Conservation (phyloP, 495 filamentous ascomycete genomes). For the Haplographium delicatum region DNA sequence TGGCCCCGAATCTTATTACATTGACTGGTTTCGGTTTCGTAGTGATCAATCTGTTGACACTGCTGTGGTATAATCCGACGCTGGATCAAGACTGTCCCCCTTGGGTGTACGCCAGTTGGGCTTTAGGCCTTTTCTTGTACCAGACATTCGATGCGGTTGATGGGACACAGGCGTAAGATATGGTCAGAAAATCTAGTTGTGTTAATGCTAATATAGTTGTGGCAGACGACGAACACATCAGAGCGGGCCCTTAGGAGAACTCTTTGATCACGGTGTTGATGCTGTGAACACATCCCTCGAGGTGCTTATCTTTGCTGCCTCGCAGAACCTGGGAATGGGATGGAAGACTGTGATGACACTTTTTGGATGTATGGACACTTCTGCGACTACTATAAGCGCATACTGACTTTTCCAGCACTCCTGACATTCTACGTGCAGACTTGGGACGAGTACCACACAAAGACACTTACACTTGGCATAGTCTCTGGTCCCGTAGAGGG, state of each 20-base stretch:
- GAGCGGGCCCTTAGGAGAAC: conserved; percentile 88
- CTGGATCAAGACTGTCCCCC: conserved; percentile 87
- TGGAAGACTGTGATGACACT: conserved; percentile 84
- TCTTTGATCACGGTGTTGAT: conserved; percentile 98
- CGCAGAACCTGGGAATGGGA: conserved; percentile 87
- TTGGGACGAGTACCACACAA: conserved; percentile 98
- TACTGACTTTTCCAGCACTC: conserved; percentile 45
- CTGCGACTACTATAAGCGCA: background rate
- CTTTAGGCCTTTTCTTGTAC: conserved; percentile 86
- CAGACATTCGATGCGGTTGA: conserved; percentile 98
- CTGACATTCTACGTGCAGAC: conserved; percentile 97
- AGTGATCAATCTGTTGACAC: conserved; percentile 82
- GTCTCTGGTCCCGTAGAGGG: conserved; percentile 95
- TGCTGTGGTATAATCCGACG: conserved; percentile 94
- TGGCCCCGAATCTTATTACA: conserved; percentile 87
- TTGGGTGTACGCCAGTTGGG: conserved; percentile 94
- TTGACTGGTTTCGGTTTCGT: conserved; percentile 89
- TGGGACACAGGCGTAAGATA: conserved; percentile 79
- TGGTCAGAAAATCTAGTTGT: background rate
- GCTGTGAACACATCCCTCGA: conserved; percentile 94
- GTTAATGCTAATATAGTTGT: conserved; percentile 16
- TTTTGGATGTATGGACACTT: conserved; percentile 62
- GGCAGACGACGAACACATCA: conserved; percentile 77
- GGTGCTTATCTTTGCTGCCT: conserved; percentile 81
- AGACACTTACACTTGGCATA: conserved; percentile 86